Conservation (phyloP, 2,329 filamentous ascomycete species). For the Cercospora sp. region DNA sequence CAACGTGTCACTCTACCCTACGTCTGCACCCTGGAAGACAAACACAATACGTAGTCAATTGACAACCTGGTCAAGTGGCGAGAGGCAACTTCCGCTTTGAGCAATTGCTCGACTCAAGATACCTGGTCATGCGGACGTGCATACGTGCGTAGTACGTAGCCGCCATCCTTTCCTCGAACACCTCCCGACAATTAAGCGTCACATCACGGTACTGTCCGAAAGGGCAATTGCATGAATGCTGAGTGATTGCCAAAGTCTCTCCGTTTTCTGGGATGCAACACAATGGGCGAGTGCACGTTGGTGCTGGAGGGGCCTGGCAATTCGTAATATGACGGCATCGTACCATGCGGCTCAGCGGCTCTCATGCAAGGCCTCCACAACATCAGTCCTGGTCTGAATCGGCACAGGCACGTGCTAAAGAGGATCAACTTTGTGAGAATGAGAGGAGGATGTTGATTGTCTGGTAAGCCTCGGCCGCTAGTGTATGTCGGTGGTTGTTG, state of each 20-base stretch:
- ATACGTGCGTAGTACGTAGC: neutral
- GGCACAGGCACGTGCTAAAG: neutral
- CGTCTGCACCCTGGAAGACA: neutral
- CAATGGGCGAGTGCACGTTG: neutral
- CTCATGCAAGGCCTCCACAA: neutral
- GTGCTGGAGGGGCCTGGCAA: neutral
- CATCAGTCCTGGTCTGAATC: neutral
- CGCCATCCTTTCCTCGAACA: neutral
- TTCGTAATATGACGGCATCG: neutral
- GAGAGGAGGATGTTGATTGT: neutral
- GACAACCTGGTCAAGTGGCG: neutral
- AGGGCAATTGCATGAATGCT: neutral
- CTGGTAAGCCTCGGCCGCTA: neutral
- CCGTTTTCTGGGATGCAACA: neutral
- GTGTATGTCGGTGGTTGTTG: slow-evolving; percentile 1
- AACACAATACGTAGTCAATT: neutral
- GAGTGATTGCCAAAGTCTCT: neutral
- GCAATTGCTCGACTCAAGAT: neutral
- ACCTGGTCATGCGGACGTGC: neutral
- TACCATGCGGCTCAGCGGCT: neutral
- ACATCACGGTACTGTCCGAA: neutral
- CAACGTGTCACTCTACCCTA: neutral
- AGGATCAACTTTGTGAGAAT: neutral
- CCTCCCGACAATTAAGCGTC: neutral
- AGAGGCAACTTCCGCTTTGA: neutral